A percentile compares a stretch with the other conserved stretches of the same genome.
Conservation (phyloP, 371 early-diverging fungal genomes). For the Phascolomyces articulosus region DNA sequence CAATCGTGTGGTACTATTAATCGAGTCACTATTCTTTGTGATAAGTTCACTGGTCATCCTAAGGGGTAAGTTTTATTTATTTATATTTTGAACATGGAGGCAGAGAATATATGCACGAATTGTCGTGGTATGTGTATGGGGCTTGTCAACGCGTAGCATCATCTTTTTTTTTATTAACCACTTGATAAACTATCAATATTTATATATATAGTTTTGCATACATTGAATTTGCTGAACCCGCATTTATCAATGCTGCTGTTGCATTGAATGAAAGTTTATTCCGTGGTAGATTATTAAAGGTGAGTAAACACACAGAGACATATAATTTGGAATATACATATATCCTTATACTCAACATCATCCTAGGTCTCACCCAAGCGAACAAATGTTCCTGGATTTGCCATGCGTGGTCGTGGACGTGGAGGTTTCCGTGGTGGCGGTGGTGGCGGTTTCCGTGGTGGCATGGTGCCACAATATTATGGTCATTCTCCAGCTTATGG, state of each 20-base stretch:
- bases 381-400: conserved; percentile 93
- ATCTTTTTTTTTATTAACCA: no score
- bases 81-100: no score
- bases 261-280: conserved; percentile 89
- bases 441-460: conserved; percentile 74
- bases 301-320: conserved; percentile 17
- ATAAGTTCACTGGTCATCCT: conserved; percentile 95
- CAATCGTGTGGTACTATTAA: conserved; percentile 97
- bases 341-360: no score
- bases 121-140: no score
- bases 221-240: conserved; percentile 92
- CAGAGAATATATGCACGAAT: no score
- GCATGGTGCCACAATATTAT: conserved; percentile 30
- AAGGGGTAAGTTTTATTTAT: conserved; percentile 77
- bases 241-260: conserved; percentile 86
- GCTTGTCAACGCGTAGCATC: no score
- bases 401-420: conserved; percentile 73
- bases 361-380: conserved; percentile 90
- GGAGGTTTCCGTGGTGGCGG: conserved; percentile 78
- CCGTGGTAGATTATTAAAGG: conserved; percentile 88
- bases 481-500: conserved; percentile 57
- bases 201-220: conserved; percentile 79
- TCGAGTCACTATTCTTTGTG: conserved; percentile 93
- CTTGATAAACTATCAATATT: no score
- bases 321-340: conserved; percentile 1